A percentile compares a stretch with the other conserved stretches of the same genome.
Conservation (phyloP, 495 filamentous ascomycete genomes). For the Umbilicaria muhlenbergii region DNA sequence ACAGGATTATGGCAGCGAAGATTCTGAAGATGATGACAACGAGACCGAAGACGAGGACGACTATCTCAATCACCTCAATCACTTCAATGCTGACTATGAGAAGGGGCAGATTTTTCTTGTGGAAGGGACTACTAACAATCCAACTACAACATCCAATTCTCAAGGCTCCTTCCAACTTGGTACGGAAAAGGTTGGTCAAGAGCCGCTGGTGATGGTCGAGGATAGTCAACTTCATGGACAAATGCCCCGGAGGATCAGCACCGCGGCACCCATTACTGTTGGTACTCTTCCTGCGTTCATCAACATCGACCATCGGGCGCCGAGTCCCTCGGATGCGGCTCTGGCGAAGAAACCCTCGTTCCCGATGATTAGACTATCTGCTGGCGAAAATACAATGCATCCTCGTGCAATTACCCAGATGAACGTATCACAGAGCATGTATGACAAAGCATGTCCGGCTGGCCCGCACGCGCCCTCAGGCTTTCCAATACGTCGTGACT, state of each 20-base stretch:
- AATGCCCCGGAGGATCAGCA: too few relatives aligned
- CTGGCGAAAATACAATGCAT: too few relatives aligned
- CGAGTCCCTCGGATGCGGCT: slow-evolving; percentile 21
- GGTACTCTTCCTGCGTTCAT: neutral
- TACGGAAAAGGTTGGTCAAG: too few relatives aligned
- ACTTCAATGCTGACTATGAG: neutral
- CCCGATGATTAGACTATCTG: too few relatives aligned
- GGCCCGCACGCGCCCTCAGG: too few relatives aligned
- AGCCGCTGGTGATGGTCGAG: too few relatives aligned
- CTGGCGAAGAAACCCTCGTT: slow-evolving; percentile 8
- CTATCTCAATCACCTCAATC: neutral
- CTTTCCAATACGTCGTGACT: too few relatives aligned
- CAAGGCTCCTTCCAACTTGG: neutral
- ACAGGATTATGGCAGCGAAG: neutral
- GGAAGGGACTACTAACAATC: neutral
- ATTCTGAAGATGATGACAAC: neutral
- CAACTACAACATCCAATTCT: neutral
- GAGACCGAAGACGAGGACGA: neutral
- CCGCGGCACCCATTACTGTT: too few relatives aligned
- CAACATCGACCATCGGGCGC: slow-evolving; percentile 6
- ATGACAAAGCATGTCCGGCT: too few relatives aligned
- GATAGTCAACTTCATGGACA: too few relatives aligned
- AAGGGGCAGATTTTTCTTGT: neutral
- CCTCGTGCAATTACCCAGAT: too few relatives aligned
- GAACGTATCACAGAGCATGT: too few relatives aligned